These are phyloP conservation scores for Gymnopilus junonius DNA, from an alignment of 768 basidiomycete genomes.

Conservation along the genomic window DNA sequence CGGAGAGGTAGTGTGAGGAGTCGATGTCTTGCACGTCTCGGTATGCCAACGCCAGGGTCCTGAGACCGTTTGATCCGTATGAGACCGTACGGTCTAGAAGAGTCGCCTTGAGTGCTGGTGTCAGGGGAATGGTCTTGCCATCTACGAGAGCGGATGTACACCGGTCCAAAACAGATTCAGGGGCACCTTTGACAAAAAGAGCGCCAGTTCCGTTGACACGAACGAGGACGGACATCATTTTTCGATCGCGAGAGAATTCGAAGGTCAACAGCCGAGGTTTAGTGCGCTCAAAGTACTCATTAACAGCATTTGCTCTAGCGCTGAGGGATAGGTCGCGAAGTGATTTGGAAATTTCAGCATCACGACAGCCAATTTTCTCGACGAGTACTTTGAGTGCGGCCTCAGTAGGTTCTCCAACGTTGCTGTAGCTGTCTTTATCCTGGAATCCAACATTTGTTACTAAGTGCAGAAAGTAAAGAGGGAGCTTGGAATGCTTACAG, in stretches of 20 bases:
- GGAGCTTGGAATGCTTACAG: constrained; percentile 42
- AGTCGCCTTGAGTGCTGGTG: constrained; percentile 56
- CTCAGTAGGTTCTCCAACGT: constrained; percentile 96
- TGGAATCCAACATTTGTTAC: constrained; percentile 32
- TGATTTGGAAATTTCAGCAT: constrained; percentile 59
- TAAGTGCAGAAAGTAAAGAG: not conserved
- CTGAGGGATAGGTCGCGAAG: constrained; percentile 59
- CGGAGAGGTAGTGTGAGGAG: constrained; percentile 78
- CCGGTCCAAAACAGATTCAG: constrained; percentile 91
- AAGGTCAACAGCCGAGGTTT: constrained; percentile 90
- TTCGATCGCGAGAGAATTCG: constrained; percentile 97
- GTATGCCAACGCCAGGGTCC: constrained; percentile 92
- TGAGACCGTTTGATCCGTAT: constrained; percentile 83
- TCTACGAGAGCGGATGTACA: constrained; percentile 77
- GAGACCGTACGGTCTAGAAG: constrained; percentile 69
- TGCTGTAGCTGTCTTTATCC: constrained; percentile 81
- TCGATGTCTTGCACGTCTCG: constrained; percentile 78
- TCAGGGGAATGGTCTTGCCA: constrained; percentile 67
- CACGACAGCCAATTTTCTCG: constrained; percentile 88
- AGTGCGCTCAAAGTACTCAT: constrained; percentile 75
- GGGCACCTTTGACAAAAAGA: constrained; percentile 94
- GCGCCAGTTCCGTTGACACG: constrained; percentile 69
- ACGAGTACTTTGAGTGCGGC: constrained; percentile 94
- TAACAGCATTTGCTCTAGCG: constrained; percentile 81
- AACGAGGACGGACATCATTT: constrained; percentile 98